Evolutionary conservation across 345 rosid species (phyloP).

Genomic region (Zanthoxylum bungeanum): DNA sequence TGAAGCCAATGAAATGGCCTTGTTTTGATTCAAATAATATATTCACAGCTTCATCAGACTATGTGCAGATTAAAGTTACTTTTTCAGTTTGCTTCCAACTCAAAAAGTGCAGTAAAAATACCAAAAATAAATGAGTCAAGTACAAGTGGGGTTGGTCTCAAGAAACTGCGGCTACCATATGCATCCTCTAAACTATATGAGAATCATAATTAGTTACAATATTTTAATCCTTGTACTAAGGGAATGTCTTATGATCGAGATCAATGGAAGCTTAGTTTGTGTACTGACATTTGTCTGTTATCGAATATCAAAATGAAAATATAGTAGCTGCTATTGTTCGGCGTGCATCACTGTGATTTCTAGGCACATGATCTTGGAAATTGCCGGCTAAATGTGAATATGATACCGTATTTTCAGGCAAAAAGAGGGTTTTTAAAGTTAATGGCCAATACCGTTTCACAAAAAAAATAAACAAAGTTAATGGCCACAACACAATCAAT

Average conservation of each 20-base stretch:
- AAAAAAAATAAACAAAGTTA: too few species aligned
- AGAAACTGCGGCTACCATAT: slow-evolving; percentile 64
- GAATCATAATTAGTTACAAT: slow-evolving; percentile 19
- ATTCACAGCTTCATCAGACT: neutral
- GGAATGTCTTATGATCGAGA: slow-evolving; percentile 21
- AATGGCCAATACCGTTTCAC: too few species aligned
- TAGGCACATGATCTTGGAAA: slow-evolving; percentile 18
- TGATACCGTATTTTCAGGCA: slow-evolving; percentile 9
- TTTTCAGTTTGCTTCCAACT: slow-evolving; percentile 31
- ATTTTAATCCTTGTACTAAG: slow-evolving; percentile 6
- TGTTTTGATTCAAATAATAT: slow-evolving; percentile 4
- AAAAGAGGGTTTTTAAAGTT: too few species aligned
- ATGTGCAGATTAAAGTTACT: slow-evolving; percentile 2
- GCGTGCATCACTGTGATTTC: slow-evolving; percentile 27
- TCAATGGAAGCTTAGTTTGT: slow-evolving; percentile 26
- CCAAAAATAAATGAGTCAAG: slow-evolving; percentile 15
- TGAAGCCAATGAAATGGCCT: slow-evolving; percentile 28
- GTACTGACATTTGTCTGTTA: slow-evolving; percentile 37
- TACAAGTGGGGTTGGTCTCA: slow-evolving; percentile 55
- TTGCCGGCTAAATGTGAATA: neutral
- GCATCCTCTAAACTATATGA: slow-evolving; percentile 13
- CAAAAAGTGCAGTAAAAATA: slow-evolving; percentile 22
- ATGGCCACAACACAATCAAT: too few species aligned
- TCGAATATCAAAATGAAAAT: slow-evolving; percentile 10
- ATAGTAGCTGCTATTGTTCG: slow-evolving; percentile 13